Evolutionary conservation across 1,284 basidiomycete species (phyloP), one percentile per base, ranked within the genome.

Genomic region (Sporisorium scitamineum): DNA sequence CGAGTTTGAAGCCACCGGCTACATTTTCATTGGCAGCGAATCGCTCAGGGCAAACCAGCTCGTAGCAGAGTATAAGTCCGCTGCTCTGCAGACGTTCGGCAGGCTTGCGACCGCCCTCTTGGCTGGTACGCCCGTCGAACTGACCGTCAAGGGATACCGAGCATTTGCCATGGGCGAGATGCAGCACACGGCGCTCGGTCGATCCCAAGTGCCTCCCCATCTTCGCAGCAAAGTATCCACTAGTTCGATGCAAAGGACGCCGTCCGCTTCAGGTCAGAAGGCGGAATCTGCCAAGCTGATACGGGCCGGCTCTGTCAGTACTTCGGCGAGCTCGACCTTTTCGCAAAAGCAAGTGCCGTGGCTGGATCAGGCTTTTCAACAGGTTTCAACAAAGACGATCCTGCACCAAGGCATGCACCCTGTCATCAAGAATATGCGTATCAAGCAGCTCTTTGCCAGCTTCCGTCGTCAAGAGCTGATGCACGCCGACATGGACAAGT

Each of bases 301-400:
- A 5, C 32, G 65, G 16, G 61, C 54, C n/a, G 62, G 52, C 7
- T 60, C 56, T 5, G 44, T 63, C 16, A 70, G 68, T 53, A 64
- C 59, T 0, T 58, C 65, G 5, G 37, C 39, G 45, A 63, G 60
- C 41, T 54, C 62, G 2, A 41, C 59, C 5, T 62, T 70, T 18
- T 32, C 54, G 27, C 66, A 65, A 18, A 73, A 69, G 51, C 64
- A 75, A 27, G 75, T 82, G 27, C 68, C 77, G 3, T 82, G 80
- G 80, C 61, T 82, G 13, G 79, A 82, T 48, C 57, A 66, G 32
- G 79, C 80, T 7, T 71, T 82, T 45, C 61, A 71, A 31, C 70
- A 67, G 51, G 62, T 82, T 13, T 48, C 61, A 24, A 61, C 57
- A 42, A 54, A n/a, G n/a, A 67, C 64, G 18, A 16, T 65, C 20